Evolutionary conservation across 1,284 basidiomycete genomes (phyloP).

Genomic region (Boletus mariae): DNA sequence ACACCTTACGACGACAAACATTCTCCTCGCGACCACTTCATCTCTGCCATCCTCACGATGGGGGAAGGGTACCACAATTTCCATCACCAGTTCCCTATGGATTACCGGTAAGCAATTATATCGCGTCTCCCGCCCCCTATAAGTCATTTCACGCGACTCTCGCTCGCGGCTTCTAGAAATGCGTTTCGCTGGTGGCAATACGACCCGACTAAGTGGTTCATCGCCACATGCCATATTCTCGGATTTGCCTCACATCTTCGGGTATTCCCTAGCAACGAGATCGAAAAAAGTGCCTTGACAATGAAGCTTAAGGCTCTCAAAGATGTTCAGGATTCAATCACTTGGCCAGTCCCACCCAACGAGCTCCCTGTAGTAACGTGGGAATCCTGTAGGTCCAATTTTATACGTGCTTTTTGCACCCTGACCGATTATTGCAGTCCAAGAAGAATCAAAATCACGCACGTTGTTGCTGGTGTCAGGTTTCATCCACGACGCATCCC

Average conservation of each 20-base stretch:
- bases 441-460: slow-evolving; percentile 61
- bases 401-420: slow-evolving; percentile 1
- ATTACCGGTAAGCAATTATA: slow-evolving; percentile 31
- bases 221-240: slow-evolving; percentile 56
- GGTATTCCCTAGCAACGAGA: slow-evolving; percentile 86
- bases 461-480: slow-evolving; percentile 75
- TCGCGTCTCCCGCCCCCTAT: background rate
- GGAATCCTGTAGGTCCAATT: slow-evolving; percentile 63
- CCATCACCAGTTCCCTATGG: slow-evolving; percentile 81
- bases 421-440: slow-evolving; percentile 42
- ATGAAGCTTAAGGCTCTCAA: slow-evolving; percentile 82
- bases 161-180: slow-evolving; percentile 22
- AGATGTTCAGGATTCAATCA: slow-evolving; percentile 57
- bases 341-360: slow-evolving; percentile 65
- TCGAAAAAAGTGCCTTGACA: slow-evolving; percentile 74
- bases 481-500: slow-evolving; percentile 82
- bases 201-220: slow-evolving; percentile 82
- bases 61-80: slow-evolving; percentile 95
- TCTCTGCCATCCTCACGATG: slow-evolving; percentile 84
- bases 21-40: slow-evolving; percentile 78
- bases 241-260: slow-evolving; percentile 76
- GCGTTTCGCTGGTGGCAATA: slow-evolving; percentile 72
- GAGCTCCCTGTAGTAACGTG: slow-evolving; percentile 77
- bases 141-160: slow-evolving; percentile 4
- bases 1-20: slow-evolving; percentile 84